These are phyloP conservation scores for Fraxinus angustifolia DNA, from an alignment of 305 asterid genomes.

Conservation along the genomic window DNA sequence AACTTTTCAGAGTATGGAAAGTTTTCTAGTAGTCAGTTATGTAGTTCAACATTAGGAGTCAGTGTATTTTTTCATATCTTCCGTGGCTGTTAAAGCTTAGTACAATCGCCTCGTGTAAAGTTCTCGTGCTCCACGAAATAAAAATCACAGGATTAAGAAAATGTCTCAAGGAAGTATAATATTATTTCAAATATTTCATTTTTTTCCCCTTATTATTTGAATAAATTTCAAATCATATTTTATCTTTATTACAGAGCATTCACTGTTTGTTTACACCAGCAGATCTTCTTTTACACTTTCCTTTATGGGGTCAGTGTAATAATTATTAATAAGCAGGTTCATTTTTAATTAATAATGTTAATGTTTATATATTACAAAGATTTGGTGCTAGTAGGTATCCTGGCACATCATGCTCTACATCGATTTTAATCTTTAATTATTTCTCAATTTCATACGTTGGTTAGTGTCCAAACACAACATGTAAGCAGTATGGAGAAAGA, in stretches of 20 bases:
- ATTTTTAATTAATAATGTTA: neutral
- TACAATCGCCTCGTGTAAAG: conserved; percentile 16
- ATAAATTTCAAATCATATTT: neutral
- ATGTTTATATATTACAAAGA: neutral
- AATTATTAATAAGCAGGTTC: neutral
- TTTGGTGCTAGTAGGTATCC: neutral
- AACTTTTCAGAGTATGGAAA: neutral
- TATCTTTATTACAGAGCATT: neutral
- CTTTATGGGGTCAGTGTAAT: neutral
- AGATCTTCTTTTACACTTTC: neutral
- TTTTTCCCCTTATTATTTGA: neutral
- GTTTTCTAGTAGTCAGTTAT: conserved; percentile 9
- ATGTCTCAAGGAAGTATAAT: conserved; percentile 16
- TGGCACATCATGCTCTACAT: neutral
- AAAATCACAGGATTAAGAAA: conserved; percentile 21
- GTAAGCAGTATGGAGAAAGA: neutral
- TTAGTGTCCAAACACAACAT: neutral
- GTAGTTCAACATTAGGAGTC: conserved; percentile 26
- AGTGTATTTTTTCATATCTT: conserved; percentile 31
- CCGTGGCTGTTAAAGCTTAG: conserved; percentile 18
- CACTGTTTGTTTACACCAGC: neutral
- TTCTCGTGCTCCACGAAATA: conserved; percentile 21
- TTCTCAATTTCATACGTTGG: neutral
- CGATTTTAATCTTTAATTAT: neutral
- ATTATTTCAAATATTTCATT: neutral